phyloP scores from a whole-genome alignment of 768 basidiomycete species.

The Amanita jacksonii region DNA sequence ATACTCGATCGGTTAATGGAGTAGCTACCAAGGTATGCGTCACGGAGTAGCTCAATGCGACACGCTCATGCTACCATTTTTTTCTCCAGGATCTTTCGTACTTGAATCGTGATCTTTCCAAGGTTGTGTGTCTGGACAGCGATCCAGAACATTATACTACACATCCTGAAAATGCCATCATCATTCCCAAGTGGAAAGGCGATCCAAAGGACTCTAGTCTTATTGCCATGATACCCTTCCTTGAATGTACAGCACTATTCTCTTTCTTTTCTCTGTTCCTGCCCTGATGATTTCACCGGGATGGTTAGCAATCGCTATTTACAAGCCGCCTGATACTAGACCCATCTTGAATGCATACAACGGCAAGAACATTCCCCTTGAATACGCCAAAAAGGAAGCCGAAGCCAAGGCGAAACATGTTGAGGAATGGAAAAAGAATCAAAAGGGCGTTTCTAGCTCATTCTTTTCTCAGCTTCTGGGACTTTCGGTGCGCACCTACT shows the following conservation, averaged over 20 bases:
- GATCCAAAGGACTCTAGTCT: conserved; percentile 61
- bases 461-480: conserved; percentile 34
- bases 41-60: neutral
- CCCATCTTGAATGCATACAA: conserved; percentile 78
- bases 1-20: conserved; percentile 75
- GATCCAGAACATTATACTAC: conserved; percentile 64
- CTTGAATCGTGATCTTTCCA: conserved; percentile 87
- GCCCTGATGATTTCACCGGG: conserved; percentile 6
- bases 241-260: conserved; percentile 76
- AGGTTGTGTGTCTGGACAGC: conserved; percentile 84
- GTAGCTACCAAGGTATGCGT: conserved; percentile 69
- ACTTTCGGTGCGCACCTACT: conserved; percentile 16
- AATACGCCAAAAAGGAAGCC: conserved; percentile 84
- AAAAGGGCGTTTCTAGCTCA: conserved; percentile 21
- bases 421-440: conserved; percentile 68
- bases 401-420: conserved; percentile 69
- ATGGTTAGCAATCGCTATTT: conserved; percentile 96
- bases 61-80: neutral
- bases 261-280: conserved; percentile 1
- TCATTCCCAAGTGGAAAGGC: conserved; percentile 83
- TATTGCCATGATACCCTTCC: conserved; percentile 91
- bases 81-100: conserved; percentile 72
- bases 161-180: conserved; percentile 84
- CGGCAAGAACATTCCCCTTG: conserved; percentile 81
- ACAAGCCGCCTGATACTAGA: conserved; percentile 79